Percentiles rank a stretch among this genome's conserved stretches.
Evolutionary conservation across 768 basidiomycete species (phyloP).

Genomic region (Mycena amicta): DNA sequence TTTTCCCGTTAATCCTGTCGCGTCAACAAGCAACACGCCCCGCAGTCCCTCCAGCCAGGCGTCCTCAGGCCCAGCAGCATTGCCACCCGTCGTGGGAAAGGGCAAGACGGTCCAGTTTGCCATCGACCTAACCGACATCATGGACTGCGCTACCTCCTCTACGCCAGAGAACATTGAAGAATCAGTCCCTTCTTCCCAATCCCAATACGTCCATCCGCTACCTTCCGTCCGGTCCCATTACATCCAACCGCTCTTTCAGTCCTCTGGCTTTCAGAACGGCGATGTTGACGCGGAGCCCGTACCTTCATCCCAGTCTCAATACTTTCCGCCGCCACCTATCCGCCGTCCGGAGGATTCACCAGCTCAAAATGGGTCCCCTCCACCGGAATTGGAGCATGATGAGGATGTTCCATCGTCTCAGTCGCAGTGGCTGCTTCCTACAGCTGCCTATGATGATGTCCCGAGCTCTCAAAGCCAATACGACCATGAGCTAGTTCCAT

Average conservation of each 20-base stretch:
- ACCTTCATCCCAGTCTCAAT: slow-evolving; percentile 18
- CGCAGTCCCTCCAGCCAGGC: too few species aligned
- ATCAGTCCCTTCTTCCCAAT: slow-evolving; percentile 40
- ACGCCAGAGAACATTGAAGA: too few species aligned
- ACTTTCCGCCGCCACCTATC: neutral
- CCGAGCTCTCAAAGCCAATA: slow-evolving; percentile 49
- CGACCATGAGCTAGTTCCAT: slow-evolving; percentile 35
- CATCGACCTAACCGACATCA: neutral
- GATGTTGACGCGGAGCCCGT: neutral
- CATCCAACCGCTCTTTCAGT: slow-evolving; percentile 15
- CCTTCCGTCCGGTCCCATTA: slow-evolving; percentile 41
- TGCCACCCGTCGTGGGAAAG: too few species aligned
- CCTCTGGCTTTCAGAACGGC: neutral
- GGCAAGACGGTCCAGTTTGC: neutral
- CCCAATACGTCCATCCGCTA: slow-evolving; percentile 27
- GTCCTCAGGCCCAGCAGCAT: too few species aligned
- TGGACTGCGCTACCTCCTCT: too few species aligned
- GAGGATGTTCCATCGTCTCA: slow-evolving; percentile 33
- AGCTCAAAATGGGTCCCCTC: neutral
- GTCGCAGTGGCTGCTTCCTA: slow-evolving; percentile 35
- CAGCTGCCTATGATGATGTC: slow-evolving; percentile 25
- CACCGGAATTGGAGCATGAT: slow-evolving; percentile 5
- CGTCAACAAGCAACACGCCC: neutral
- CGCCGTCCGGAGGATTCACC: neutral
- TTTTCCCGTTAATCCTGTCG: too few species aligned